Evolutionary conservation across 1,284 basidiomycete genomes (phyloP).

Genomic region (Somion occarium): DNA sequence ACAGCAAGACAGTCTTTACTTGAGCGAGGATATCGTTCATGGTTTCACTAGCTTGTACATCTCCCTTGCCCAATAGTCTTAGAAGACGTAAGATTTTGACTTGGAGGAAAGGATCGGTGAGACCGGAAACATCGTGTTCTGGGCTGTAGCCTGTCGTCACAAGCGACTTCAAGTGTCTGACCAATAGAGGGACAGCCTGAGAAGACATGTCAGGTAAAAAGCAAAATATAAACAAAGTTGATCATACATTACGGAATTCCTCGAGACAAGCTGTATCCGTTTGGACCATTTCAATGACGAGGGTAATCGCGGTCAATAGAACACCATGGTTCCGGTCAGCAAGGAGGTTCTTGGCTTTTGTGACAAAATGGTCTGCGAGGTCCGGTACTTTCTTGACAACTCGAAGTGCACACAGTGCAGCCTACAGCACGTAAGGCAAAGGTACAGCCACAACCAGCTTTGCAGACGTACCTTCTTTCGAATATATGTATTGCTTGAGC

Average conservation of each 20-base stretch:
- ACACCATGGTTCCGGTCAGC: conserved; percentile 98
- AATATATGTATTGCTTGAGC: conserved; percentile 98
- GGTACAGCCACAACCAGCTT: background rate
- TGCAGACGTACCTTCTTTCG: conserved; percentile 81
- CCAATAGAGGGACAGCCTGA: conserved; percentile 89
- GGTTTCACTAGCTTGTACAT: conserved; percentile 84
- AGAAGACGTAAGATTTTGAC: conserved; percentile 96
- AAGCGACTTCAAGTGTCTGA: conserved; percentile 92
- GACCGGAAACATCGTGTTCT: conserved; percentile 99
- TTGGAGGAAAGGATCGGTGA: conserved; percentile 98
- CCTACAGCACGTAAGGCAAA: conserved; percentile 41
- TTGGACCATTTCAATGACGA: conserved; percentile 94
- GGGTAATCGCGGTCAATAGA: conserved; percentile 87
- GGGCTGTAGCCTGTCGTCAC: conserved; percentile 98
- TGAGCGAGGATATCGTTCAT: conserved; percentile 99
- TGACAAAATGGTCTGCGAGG: conserved; percentile 88
- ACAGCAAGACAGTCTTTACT: too few relatives aligned
- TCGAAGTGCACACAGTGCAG: conserved; percentile 93
- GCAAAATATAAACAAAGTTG: background rate
- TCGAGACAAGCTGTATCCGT: conserved; percentile 71
- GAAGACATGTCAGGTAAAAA: conserved; percentile 2
- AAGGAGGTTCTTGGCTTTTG: conserved; percentile 86
- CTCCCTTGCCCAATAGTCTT: conserved; percentile 82
- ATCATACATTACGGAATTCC: conserved; percentile 82
- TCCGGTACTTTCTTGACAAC: conserved; percentile 98